phyloP scores from a whole-genome alignment of 2,329 filamentous ascomycete species.

The Cladosporium cucumerinum region DNA sequence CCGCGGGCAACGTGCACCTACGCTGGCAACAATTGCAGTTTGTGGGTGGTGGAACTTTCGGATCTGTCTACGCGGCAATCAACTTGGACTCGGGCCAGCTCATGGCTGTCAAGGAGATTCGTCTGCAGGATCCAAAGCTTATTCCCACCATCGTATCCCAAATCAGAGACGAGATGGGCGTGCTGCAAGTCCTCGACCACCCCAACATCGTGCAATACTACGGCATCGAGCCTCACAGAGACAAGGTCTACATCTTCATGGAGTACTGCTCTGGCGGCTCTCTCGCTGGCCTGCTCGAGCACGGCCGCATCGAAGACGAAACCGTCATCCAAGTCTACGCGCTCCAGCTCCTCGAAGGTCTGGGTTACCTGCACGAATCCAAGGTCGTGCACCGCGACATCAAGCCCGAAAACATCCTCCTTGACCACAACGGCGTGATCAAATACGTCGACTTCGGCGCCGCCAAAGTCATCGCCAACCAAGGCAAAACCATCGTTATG shows the following conservation, averaged over 20 bases:
- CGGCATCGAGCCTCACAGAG: slow-evolving; percentile 94
- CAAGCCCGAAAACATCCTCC: slow-evolving; percentile 93
- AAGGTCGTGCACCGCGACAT: slow-evolving; percentile 95
- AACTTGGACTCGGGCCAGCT: slow-evolving; percentile 93
- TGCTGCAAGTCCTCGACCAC: slow-evolving; percentile 91
- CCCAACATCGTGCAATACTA: slow-evolving; percentile 98
- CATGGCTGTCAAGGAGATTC: slow-evolving; percentile 99
- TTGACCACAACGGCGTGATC: slow-evolving; percentile 96
- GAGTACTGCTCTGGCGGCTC: slow-evolving; percentile 97
- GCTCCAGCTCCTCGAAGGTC: slow-evolving; percentile 86
- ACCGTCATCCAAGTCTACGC: slow-evolving; percentile 97
- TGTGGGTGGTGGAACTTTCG: slow-evolving; percentile 93
- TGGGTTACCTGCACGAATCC: slow-evolving; percentile 88
- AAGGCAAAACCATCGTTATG: slow-evolving; percentile 78
- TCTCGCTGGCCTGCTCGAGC: slow-evolving; percentile 81
- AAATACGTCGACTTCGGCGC: slow-evolving; percentile 99
- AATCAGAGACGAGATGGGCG: slow-evolving; percentile 95
- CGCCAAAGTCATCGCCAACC: slow-evolving; percentile 91
- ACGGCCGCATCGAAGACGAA: slow-evolving; percentile 96
- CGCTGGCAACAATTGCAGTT: slow-evolving; percentile 99
- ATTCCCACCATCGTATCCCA: slow-evolving; percentile 92
- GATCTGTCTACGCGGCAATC: slow-evolving; percentile 95
- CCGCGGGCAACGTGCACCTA: slow-evolving; percentile 89
- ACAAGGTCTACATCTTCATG: slow-evolving; percentile 99
- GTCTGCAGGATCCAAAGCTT: slow-evolving; percentile 90